Evolutionary conservation across 2,329 filamentous ascomycete species (phyloP).

Genomic region (Aspergillus oerlinghausenensis): DNA sequence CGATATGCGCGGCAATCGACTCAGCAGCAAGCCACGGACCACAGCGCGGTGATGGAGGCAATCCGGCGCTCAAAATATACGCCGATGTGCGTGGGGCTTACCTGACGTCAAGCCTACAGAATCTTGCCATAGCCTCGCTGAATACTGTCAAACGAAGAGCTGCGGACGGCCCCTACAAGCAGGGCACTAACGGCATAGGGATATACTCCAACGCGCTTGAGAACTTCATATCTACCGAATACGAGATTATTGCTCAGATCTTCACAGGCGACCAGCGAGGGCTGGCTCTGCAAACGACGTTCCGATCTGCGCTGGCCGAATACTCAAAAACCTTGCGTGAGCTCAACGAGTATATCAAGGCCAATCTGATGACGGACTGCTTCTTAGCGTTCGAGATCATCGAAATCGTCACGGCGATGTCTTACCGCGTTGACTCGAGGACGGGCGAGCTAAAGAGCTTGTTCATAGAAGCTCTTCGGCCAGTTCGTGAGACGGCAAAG

Average conservation of each 20-base stretch:
- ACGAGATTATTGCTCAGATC: slow-evolving; percentile 82
- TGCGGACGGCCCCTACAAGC: slow-evolving; percentile 75
- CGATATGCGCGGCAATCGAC: slow-evolving; percentile 74
- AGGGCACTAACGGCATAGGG: slow-evolving; percentile 85
- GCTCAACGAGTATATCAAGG: slow-evolving; percentile 82
- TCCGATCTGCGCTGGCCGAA: slow-evolving; percentile 71
- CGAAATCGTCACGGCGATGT: slow-evolving; percentile 77
- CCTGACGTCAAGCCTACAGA: slow-evolving; percentile 74
- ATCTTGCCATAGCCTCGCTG: slow-evolving; percentile 80
- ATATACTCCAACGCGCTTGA: slow-evolving; percentile 86
- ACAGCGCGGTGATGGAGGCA: slow-evolving; percentile 53
- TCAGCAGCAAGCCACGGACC: slow-evolving; percentile 53
- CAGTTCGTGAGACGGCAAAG: slow-evolving; percentile 88
- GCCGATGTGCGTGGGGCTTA: slow-evolving; percentile 83
- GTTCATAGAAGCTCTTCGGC: slow-evolving; percentile 79
- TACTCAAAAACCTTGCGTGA: slow-evolving; percentile 82
- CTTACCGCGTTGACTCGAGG: slow-evolving; percentile 71
- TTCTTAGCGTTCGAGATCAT: slow-evolving; percentile 94
- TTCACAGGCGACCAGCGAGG: slow-evolving; percentile 85
- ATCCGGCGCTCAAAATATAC: slow-evolving; percentile 75
- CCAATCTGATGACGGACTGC: slow-evolving; percentile 83
- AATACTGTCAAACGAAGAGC: slow-evolving; percentile 72
- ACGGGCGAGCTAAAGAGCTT: slow-evolving; percentile 82
- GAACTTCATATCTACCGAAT: slow-evolving; percentile 79
- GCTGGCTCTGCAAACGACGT: slow-evolving; percentile 71